Evolutionary conservation across 1,284 basidiomycete species (phyloP).

Genomic region (Ganoderma boninense): DNA sequence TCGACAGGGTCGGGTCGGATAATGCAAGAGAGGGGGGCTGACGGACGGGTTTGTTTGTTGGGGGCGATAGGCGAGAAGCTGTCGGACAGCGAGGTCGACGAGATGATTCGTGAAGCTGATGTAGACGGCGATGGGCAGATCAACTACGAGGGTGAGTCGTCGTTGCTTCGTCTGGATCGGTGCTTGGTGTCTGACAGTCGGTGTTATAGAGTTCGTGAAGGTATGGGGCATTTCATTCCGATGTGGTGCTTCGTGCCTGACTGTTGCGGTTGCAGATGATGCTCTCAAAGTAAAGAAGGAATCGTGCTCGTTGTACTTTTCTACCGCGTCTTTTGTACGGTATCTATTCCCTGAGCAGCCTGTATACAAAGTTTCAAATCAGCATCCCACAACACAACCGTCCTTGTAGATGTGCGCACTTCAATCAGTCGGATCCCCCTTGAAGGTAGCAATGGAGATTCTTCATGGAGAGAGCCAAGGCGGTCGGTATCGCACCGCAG

Average conservation of each 20-base stretch:
- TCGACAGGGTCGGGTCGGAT: not conserved
- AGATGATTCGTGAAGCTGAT: slow-evolving; percentile 99
- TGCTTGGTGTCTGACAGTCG: not conserved
- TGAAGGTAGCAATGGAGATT: not conserved
- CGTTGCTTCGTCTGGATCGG: not conserved
- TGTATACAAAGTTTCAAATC: slow-evolving; percentile 27
- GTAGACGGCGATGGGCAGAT: slow-evolving; percentile 94
- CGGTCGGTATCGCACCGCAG: not conserved
- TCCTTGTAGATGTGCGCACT: not conserved
- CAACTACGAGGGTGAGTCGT: slow-evolving; percentile 78
- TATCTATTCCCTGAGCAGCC: slow-evolving; percentile 28
- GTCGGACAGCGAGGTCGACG: slow-evolving; percentile 92
- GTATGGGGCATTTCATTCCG: slow-evolving; percentile 42
- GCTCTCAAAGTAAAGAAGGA: slow-evolving; percentile 58
- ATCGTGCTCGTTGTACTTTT: slow-evolving; percentile 20
- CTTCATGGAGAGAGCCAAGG: not conserved
- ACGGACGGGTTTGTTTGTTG: slow-evolving; percentile 10
- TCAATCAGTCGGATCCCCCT: not conserved
- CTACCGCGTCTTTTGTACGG: slow-evolving; percentile 24
- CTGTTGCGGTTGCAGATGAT: slow-evolving; percentile 55
- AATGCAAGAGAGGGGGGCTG: slow-evolving; percentile 15
- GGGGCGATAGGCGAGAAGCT: slow-evolving; percentile 81
- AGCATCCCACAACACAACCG: not conserved
- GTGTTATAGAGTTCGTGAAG: slow-evolving; percentile 71
- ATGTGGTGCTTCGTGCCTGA: not conserved